Evolutionary conservation across 1,284 basidiomycete genomes (phyloP).

Genomic region (Cryptococcus sp.): DNA sequence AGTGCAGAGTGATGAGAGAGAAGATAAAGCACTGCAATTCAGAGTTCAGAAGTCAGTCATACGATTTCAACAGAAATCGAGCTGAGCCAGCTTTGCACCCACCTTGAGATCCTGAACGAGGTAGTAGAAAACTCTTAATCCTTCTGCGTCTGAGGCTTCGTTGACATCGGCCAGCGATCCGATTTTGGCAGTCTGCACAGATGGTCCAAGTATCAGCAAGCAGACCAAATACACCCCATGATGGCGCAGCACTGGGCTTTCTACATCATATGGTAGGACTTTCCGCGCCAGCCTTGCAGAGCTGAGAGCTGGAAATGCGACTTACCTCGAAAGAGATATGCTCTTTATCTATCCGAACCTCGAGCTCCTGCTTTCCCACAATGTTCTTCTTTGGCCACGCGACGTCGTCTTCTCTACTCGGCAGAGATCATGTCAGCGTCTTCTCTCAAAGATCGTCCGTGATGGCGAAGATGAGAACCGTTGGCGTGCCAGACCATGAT

Average conservation of each 20-base stretch:
- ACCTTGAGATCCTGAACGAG: conserved; percentile 97
- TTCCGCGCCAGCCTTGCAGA: not conserved
- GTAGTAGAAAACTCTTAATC: conserved; percentile 98
- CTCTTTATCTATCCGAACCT: conserved; percentile 89
- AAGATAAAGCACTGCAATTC: conserved; percentile 84
- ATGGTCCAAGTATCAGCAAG: not conserved
- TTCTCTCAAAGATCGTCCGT: too few relatives aligned
- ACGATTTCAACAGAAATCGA: not conserved
- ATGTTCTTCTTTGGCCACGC: conserved; percentile 99
- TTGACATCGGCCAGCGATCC: conserved; percentile 95
- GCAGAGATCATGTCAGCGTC: too few relatives aligned
- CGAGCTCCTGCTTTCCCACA: conserved; percentile 95
- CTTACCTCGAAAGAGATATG: conserved; percentile 96
- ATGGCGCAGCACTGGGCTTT: not conserved
- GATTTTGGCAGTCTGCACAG: conserved; percentile 87
- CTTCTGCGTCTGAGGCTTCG: conserved; percentile 96
- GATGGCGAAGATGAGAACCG: too few relatives aligned
- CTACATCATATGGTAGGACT: not conserved
- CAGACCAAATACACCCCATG: not conserved
- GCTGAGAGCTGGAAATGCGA: conserved; percentile 16
- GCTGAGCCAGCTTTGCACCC: conserved; percentile 28
- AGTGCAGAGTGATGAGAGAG: conserved; percentile 94
- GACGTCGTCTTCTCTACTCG: conserved; percentile 86
- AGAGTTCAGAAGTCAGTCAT: not conserved
- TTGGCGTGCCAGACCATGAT: too few relatives aligned